Evolutionary conservation across 176 grass and related monocot species (phyloP), one percentile per base, ranked within the genome.

Genomic region (Dendrocalamus sinicus): DNA sequence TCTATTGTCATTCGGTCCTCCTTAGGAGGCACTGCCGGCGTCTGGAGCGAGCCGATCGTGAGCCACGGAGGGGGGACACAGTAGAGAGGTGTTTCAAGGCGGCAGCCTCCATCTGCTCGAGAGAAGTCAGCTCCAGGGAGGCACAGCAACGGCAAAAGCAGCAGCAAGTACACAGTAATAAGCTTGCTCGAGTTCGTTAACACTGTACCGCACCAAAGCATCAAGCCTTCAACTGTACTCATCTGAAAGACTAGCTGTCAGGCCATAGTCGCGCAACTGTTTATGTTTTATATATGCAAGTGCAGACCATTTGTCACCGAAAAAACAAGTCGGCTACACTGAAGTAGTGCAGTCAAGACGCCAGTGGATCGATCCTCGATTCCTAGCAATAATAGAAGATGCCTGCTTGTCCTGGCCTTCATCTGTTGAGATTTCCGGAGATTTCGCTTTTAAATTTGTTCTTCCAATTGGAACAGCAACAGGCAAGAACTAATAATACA

Each of bases 11-110:
- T 39, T 39, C 37, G 37, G 37, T 39, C 37, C 37, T 39, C 37
- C 37, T 5, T 39, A 39, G 89, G 78, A 86, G 90, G 46, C 89
- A 92, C 44, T 86, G 90, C 54, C 85, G 67, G 37, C 83, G 83
- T 75, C 59, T 92, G 71, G 90, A 80, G 90, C 81, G 87, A 92
- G 78, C 16, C 7, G 52, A 54, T 17, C 16, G 86, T 83, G 83
- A 92, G 90, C 57, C 52, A 54, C 52, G 52, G 16, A 54, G 52
- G 52, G 52, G 52, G 16, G 6, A 19, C 52, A 54, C 16, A 47
- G 82, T 89, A 23, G 90, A 23, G 90, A 89, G 83, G 57, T 83
- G 86, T 20, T 71, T 91, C 68, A 81, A 39, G 24, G 6, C 6
- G 13, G 13, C 12, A 32, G 79, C 68, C 65, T 69, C 37, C 67